Conservation (phyloP, 345 rosid species). For the Populus pruinosa region DNA sequence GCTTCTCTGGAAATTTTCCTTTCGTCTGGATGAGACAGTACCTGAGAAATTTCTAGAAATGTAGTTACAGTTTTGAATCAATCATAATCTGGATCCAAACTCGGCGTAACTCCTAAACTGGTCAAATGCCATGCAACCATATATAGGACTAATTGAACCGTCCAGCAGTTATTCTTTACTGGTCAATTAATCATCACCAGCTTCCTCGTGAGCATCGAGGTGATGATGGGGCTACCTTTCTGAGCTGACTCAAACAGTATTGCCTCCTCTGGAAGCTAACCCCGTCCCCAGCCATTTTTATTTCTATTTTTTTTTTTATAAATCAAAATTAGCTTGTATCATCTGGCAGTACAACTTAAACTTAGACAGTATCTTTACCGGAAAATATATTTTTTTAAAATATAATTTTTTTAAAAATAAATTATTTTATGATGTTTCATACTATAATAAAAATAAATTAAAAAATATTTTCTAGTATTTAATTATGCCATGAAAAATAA, state of each 20-base stretch:
- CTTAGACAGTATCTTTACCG: background rate
- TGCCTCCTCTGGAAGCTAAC: too few relatives aligned
- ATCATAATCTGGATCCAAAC: background rate
- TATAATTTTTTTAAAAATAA: too few relatives aligned
- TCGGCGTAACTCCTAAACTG: background rate
- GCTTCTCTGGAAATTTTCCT: background rate
- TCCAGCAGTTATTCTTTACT: background rate
- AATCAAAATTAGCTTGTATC: too few relatives aligned
- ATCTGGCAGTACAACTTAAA: background rate
- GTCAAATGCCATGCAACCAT: background rate
- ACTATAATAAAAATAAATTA: too few relatives aligned
- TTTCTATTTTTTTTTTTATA: too few relatives aligned
- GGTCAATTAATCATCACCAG: background rate
- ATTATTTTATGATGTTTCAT: too few relatives aligned
- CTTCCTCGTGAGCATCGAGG: background rate
- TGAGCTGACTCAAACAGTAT: background rate
- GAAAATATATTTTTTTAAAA: too few relatives aligned
- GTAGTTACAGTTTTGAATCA: background rate
- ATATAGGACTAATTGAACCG: background rate
- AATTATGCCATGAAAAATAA: too few relatives aligned
- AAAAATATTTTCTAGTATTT: too few relatives aligned
- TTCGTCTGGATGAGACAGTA: background rate
- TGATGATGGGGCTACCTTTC: constrained; percentile 1
- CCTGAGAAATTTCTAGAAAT: background rate
- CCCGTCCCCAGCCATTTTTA: too few relatives aligned